Evolutionary conservation across 2,329 filamentous ascomycete species (phyloP), one percentile per base, ranked within the genome.

Genomic region (Colletotrichum kahawae): DNA sequence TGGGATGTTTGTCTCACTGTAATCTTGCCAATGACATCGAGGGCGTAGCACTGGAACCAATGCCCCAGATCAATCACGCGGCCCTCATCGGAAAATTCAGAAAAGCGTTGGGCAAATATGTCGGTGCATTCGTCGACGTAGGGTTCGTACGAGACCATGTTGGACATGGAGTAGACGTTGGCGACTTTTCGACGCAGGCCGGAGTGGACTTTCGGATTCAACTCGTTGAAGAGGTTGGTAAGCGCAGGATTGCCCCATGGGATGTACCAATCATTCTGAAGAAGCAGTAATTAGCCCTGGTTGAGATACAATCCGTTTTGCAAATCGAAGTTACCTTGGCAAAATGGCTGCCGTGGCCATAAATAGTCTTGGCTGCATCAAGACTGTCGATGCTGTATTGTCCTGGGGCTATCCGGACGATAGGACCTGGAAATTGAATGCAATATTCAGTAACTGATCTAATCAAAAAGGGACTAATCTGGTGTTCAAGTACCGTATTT

Each of bases 1-100:
- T 3, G 36, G 1, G 16, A n/a, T n/a, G 18, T 10, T 8, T 0
- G 18, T 3, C 5, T 78, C 79, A 18, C 79, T 82, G 60, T 81
- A 81, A 91, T 88, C 43, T 87, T 83, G 1, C 88, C 88, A 38
- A 91, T 90, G 2, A 90, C 87, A 63, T 90, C 87, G 57, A 88
- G 88, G 0, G 86, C 87, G 69, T 86, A 89, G 76, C 82, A 88
- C 75, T 88, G 87, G 24, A 88, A 79, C 84, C 85, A 87, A 60
- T 84, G 81, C 1, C 78, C 79, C 56, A 88, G 76, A 75, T 90
- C 82, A 5, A 90, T 77, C 0, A 74, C 70, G 6, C 80, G 18
- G 0, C 78, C 78, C 0, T 71, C 57, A 0, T 71, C 67, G 3
- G 85, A 83, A 13, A 85, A 80, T 70, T 88, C 85, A 1, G 57